These are phyloP conservation scores for Daldinia childiae DNA, from an alignment of 495 filamentous ascomycete genomes.

Conservation along the genomic window DNA sequence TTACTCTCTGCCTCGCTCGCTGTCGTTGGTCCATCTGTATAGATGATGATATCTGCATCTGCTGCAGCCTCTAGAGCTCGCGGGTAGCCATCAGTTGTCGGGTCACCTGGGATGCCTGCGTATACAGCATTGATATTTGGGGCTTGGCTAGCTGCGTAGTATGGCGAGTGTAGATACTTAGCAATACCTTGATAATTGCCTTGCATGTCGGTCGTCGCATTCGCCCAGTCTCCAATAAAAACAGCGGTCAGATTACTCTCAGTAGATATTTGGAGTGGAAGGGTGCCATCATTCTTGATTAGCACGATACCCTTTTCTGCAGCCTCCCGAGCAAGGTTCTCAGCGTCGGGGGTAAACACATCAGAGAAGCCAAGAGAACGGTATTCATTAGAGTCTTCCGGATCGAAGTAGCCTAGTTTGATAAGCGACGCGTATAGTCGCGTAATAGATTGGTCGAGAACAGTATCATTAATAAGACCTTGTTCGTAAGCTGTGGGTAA, in stretches of 20 bases:
- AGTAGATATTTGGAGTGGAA: slow-evolving; percentile 60
- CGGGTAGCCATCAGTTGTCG: slow-evolving; percentile 46
- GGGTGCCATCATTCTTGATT: slow-evolving; percentile 66
- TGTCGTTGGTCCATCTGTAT: slow-evolving; percentile 66
- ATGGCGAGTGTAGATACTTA: slow-evolving; percentile 52
- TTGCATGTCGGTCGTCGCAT: slow-evolving; percentile 66
- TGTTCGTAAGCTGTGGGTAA: slow-evolving; percentile 60
- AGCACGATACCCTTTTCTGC: slow-evolving; percentile 68
- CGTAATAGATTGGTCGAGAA: slow-evolving; percentile 61
- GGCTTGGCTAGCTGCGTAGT: slow-evolving; percentile 60
- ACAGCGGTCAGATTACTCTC: slow-evolving; percentile 55
- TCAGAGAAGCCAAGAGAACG: slow-evolving; percentile 60
- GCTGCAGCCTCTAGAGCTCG: slow-evolving; percentile 59
- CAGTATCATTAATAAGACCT: slow-evolving; percentile 58
- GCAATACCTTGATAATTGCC: slow-evolving; percentile 67
- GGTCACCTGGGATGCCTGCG: slow-evolving; percentile 52
- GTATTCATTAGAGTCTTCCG: slow-evolving; percentile 51
- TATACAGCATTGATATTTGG: slow-evolving; percentile 57
- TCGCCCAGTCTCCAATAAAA: slow-evolving; percentile 68
- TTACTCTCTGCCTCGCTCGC: slow-evolving; percentile 64
- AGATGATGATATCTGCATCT: slow-evolving; percentile 65
- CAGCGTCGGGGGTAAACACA: slow-evolving; percentile 59
- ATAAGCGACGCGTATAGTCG: slow-evolving; percentile 64
- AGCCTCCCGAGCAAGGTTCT: slow-evolving; percentile 66
- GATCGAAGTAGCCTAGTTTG: slow-evolving; percentile 68